Base-by-base conservation (phyloP, 805 yeast genomes). In the Kazachstania bromeliacearum region DNA sequence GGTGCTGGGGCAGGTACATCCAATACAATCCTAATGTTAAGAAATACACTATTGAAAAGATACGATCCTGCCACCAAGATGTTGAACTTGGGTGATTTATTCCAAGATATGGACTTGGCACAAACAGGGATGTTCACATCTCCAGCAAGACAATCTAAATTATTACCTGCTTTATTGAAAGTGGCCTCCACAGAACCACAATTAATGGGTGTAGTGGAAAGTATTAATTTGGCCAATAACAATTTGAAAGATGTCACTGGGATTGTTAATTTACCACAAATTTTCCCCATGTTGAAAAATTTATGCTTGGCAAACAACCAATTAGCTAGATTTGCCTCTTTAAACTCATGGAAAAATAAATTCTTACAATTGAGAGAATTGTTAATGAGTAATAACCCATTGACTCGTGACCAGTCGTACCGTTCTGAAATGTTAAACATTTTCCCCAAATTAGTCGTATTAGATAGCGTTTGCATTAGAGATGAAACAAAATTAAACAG, bases 151-250 rank as follows among this genome's bases (percentile, higher is more conserved):
- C 71, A 79, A 25, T 70, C 88, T 10, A 92, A 89, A 58, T 79
- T 88, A 71, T 85, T 89, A 57, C 81, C 85, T 9, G 97, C 97
- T 0, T 61, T 92, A 45, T 75, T 89, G 82, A 84, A 80, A 53
- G 60, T 89, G 5, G 95, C 95, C 1, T 60, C 65, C 4, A 73
- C 72, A 35, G 75, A 73, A 19, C 55, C 57, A 1, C 50, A 53
- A 23, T 50, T 61, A 19, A 53, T 54, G 14, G 25, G 18, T n/a
- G n/a, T 8, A 5, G 79, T 87, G 4, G 79, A 77, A 21, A 78
- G 85, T 39, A 73, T 88, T 6, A 82, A 79, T 55, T 58, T 85
- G 26, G 73, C 88, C 15, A 65, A 66, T 37, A 83, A 92, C 55
- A 68, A 69, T 36, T 58, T 92, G 28, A 59, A 62, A 19, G 94